These are phyloP conservation scores for Fusarium domesticum DNA, from an alignment of 2,329 filamentous ascomycete genomes.

Conservation along the genomic window DNA sequence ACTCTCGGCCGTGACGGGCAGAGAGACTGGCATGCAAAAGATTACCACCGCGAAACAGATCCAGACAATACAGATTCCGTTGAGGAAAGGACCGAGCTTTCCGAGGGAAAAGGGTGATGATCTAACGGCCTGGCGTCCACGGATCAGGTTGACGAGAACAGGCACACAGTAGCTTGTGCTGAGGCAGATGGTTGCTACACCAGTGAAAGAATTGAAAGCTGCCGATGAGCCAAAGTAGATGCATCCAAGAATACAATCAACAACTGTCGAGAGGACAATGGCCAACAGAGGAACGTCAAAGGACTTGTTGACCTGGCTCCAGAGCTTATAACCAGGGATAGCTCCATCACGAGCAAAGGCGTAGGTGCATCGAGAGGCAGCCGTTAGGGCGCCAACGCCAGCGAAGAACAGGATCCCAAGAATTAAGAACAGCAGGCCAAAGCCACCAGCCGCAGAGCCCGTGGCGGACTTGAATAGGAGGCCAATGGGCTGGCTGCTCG, in stretches of 20 bases:
- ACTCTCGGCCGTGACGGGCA: conserved; percentile 52
- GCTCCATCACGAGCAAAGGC: conserved; percentile 73
- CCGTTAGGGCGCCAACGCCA: conserved; percentile 69
- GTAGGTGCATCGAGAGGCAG: conserved; percentile 69
- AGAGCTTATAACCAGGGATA: conserved; percentile 65
- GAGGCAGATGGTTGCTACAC: conserved; percentile 74
- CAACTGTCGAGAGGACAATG: conserved; percentile 61
- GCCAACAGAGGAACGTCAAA: conserved; percentile 69
- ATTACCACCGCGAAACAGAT: conserved; percentile 67
- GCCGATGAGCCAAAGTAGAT: conserved; percentile 76
- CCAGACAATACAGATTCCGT: conserved; percentile 64
- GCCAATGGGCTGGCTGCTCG: conserved; percentile 71
- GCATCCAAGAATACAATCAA: conserved; percentile 68
- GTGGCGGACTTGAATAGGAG: conserved; percentile 72
- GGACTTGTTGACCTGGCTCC: conserved; percentile 60
- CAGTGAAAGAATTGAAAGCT: conserved; percentile 76
- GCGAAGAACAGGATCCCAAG: conserved; percentile 74
- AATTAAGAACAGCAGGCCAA: conserved; percentile 71
- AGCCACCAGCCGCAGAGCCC: conserved; percentile 67
- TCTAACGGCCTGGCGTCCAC: conserved; percentile 60
- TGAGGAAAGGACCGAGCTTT: conserved; percentile 64
- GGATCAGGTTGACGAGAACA: conserved; percentile 66
- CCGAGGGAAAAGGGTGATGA: conserved; percentile 66
- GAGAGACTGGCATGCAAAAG: conserved; percentile 69
- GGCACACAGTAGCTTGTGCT: conserved; percentile 72